These are phyloP conservation scores for Malus hybrid DNA, from an alignment of 331 rosid species.

Conservation along the genomic window DNA sequence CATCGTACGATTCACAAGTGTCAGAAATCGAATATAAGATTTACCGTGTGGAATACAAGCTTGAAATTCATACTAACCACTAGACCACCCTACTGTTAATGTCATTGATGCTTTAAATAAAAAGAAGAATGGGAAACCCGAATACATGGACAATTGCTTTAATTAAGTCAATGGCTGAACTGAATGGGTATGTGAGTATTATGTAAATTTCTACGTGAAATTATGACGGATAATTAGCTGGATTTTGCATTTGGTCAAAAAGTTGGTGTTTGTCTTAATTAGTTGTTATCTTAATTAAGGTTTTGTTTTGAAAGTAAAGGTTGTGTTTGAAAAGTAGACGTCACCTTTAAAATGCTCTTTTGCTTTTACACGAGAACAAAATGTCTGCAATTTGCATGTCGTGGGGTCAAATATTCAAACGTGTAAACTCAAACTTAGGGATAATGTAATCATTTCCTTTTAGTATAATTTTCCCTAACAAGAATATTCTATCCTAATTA, in stretches of 20 bases:
- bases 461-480: constrained; percentile 1
- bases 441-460: constrained; percentile 24
- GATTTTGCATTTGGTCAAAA: constrained; percentile 29
- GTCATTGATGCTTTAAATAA: no score
- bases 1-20: no score
- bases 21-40: no score
- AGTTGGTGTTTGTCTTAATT: constrained; percentile 18
- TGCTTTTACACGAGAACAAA: constrained; percentile 18
- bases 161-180: background rate
- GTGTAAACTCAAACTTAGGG: constrained; percentile 14
- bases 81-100: no score
- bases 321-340: constrained; percentile 27
- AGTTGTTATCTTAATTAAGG: background rate
- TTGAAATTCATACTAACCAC: no score
- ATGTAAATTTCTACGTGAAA: background rate
- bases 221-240: constrained; percentile 1
- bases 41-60: accelerated
- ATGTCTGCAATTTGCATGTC: constrained; percentile 1
- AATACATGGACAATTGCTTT: background rate
- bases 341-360: constrained; percentile 11
- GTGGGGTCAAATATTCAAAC: constrained; percentile 2
- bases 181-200: background rate
- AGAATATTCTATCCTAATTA: background rate
- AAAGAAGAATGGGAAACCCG: no score
- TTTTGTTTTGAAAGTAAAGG: background rate